A percentile compares a stretch with the other conserved stretches of the same genome.
These are phyloP conservation scores for Russula sp. DNA, from an alignment of 768 basidiomycete species.

Conservation along the genomic window DNA sequence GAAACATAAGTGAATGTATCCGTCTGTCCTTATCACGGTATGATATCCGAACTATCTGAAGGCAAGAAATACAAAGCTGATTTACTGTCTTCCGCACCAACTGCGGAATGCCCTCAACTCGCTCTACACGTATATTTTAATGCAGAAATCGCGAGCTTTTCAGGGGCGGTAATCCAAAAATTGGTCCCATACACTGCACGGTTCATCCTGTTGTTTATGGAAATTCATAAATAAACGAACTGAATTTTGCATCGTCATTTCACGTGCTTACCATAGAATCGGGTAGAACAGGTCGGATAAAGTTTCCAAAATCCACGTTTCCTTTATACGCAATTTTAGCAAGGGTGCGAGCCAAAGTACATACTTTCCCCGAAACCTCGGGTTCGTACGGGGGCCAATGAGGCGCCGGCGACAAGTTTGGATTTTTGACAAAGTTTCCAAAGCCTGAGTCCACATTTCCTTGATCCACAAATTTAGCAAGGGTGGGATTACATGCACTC, in stretches of 20 bases:
- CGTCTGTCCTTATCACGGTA: no score
- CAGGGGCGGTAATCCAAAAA: slow-evolving; percentile 5
- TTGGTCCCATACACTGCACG: not conserved
- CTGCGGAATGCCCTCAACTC: no score
- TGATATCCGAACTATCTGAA: no score
- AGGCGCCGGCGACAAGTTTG: not conserved
- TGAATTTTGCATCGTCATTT: not conserved
- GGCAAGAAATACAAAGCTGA: no score
- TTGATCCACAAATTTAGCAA: slow-evolving; percentile 15
- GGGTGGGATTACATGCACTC: not conserved
- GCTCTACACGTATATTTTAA: no score
- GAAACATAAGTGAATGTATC: no score
- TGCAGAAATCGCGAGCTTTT: no score
- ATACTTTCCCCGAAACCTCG: not conserved
- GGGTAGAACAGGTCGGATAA: not conserved
- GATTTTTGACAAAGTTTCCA: slow-evolving; percentile 14
- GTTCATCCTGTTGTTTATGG: slow-evolving; percentile 10
- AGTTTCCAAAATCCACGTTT: slow-evolving; percentile 5
- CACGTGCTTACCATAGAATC: not conserved
- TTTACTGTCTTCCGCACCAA: no score
- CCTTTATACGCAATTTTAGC: slow-evolving; percentile 17
- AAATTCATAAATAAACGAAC: not conserved
- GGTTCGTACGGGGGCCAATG: slow-evolving; percentile 19
- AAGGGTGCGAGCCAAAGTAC: slow-evolving; percentile 4
- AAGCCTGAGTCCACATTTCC: slow-evolving; percentile 8